These are phyloP conservation scores for Pyrrhoderma noxium DNA, from an alignment of 1,284 basidiomycete genomes.

Conservation along the genomic window DNA sequence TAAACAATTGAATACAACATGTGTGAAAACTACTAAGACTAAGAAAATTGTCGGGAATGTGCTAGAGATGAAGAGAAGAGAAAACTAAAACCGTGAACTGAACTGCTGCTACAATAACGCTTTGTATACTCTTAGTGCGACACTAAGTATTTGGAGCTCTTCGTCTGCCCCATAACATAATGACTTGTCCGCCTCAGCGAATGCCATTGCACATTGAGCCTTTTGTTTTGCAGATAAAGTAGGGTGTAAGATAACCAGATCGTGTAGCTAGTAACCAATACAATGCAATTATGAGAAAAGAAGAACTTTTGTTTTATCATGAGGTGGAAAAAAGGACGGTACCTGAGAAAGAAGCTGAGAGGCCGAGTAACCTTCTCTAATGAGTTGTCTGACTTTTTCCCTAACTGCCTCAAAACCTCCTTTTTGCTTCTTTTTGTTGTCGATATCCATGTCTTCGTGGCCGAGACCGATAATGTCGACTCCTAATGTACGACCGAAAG, in stretches of 20 bases:
- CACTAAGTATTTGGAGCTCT: conserved; percentile 89
- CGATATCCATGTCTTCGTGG: conserved; percentile 44
- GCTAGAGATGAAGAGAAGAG: neutral
- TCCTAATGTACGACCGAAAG: conserved; percentile 70
- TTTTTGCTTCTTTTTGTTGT: conserved; percentile 28
- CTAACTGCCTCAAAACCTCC: conserved; percentile 67
- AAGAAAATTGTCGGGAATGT: too few species aligned
- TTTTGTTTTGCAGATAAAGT: conserved; percentile 79
- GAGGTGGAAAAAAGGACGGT: conserved; percentile 19
- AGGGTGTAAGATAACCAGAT: conserved; percentile 79
- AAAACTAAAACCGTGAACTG: neutral
- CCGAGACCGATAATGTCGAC: conserved; percentile 48
- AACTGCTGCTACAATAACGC: conserved; percentile 35
- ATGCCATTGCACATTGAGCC: conserved; percentile 72
- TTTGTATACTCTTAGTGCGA: conserved; percentile 73
- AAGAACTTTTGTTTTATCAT: neutral
- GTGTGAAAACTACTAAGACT: too few species aligned
- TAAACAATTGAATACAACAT: neutral
- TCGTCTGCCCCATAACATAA: conserved; percentile 98
- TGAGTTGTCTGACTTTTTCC: conserved; percentile 66
- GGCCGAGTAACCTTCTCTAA: conserved; percentile 88
- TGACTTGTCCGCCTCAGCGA: conserved; percentile 95
- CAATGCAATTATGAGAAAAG: conserved; percentile 9
- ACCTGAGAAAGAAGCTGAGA: conserved; percentile 89
- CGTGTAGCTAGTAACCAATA: conserved; percentile 88